Percentiles rank a stretch among this genome's conserved stretches.
These are phyloP conservation scores for Didymella pomorum DNA, from an alignment of 2,329 filamentous ascomycete genomes.

Conservation along the genomic window DNA sequence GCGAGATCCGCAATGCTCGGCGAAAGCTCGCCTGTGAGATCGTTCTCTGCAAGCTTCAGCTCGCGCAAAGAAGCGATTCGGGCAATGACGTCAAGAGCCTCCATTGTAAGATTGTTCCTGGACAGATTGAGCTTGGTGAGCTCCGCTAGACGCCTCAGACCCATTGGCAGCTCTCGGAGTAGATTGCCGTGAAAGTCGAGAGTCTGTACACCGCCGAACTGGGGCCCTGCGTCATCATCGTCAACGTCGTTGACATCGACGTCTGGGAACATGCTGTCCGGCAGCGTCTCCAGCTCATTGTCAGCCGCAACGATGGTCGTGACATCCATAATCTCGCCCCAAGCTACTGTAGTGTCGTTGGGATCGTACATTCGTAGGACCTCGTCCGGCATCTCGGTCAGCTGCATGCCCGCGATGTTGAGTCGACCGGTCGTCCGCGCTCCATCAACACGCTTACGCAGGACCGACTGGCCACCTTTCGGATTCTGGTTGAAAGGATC, in stretches of 20 bases:
- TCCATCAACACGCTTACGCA: slow-evolving; percentile 74
- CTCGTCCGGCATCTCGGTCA: slow-evolving; percentile 81
- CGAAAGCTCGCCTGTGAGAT: slow-evolving; percentile 58
- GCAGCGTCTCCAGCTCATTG: slow-evolving; percentile 81
- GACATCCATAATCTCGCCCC: slow-evolving; percentile 92
- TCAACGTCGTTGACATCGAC: slow-evolving; percentile 60
- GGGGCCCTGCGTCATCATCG: slow-evolving; percentile 70
- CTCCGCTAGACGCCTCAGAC: slow-evolving; percentile 74
- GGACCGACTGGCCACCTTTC: slow-evolving; percentile 69
- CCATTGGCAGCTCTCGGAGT: slow-evolving; percentile 75
- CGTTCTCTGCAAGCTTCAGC: slow-evolving; percentile 71
- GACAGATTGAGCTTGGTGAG: slow-evolving; percentile 86
- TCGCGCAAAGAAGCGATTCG: slow-evolving; percentile 78
- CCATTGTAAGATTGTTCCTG: slow-evolving; percentile 79
- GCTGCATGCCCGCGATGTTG: slow-evolving; percentile 84
- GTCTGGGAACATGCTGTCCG: slow-evolving; percentile 82
- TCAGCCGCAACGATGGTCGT: slow-evolving; percentile 85
- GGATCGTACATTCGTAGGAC: slow-evolving; percentile 88
- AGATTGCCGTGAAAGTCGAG: slow-evolving; percentile 88
- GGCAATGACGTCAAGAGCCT: slow-evolving; percentile 74
- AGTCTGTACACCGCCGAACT: slow-evolving; percentile 82
- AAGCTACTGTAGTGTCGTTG: slow-evolving; percentile 70
- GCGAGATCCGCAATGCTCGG: slow-evolving; percentile 68
- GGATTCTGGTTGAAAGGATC: slow-evolving; percentile 75
- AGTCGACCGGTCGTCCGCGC: slow-evolving; percentile 81